Conservation (phyloP, 75 land plant genomes). For the Isoetes taiwanensis region DNA sequence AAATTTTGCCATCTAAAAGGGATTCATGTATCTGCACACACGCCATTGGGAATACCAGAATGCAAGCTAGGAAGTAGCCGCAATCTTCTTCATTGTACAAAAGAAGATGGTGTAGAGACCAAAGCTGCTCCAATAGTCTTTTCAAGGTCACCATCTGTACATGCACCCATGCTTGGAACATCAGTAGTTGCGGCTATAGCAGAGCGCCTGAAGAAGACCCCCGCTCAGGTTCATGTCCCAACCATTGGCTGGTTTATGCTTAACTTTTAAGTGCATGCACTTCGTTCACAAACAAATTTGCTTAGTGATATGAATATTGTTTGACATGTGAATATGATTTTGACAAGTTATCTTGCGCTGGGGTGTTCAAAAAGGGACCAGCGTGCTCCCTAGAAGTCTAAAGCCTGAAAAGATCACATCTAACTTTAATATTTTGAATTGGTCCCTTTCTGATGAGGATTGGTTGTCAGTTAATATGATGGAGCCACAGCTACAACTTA, state of each 20-base stretch:
- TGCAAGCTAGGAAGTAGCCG: background rate
- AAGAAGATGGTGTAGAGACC: background rate
- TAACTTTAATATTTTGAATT: slow-evolving; percentile 62
- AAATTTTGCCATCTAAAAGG: slow-evolving; percentile 4
- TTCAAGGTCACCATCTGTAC: slow-evolving; percentile 1
- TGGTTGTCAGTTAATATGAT: slow-evolving; percentile 43
- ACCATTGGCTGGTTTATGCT: too few relatives aligned
- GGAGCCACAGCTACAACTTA: slow-evolving; percentile 47
- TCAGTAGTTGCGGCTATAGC: background rate
- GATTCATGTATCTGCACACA: slow-evolving; percentile 5
- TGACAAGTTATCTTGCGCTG: slow-evolving; percentile 58
- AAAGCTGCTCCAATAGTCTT: background rate
- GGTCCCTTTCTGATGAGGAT: slow-evolving; percentile 61
- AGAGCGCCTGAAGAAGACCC: background rate
- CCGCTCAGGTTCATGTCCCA: background rate
- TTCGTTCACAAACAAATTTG: too few relatives aligned
- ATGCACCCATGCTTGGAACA: slow-evolving; percentile 6
- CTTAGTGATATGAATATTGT: too few relatives aligned
- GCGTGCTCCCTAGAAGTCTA: slow-evolving; percentile 65
- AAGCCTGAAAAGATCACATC: slow-evolving; percentile 45
- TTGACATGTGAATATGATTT: too few relatives aligned
- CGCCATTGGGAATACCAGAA: background rate
- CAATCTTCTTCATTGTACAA: background rate
- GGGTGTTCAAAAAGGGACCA: slow-evolving; percentile 73
- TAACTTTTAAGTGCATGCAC: too few relatives aligned